Evolutionary conservation across 2,329 filamentous ascomycete species (phyloP).

Genomic region (Didymella lethalis): DNA sequence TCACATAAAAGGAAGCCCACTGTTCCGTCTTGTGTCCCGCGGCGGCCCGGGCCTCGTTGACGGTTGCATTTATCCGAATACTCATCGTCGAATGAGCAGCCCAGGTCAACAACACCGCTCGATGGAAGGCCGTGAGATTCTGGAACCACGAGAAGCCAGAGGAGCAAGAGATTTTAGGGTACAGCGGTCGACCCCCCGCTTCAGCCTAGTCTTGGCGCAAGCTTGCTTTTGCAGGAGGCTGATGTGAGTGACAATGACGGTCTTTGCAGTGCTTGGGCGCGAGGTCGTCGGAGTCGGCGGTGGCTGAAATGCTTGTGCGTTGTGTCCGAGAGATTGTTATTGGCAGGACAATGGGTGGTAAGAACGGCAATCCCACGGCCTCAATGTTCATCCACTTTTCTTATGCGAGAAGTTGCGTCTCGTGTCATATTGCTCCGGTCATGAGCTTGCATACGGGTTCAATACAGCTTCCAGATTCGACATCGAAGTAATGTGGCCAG

Average conservation of each 20-base stretch:
- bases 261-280: constrained; percentile 47
- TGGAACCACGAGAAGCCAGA: constrained; percentile 44
- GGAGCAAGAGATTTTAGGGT: constrained; percentile 49
- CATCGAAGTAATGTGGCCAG: constrained; percentile 40
- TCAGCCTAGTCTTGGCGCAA: constrained; percentile 49
- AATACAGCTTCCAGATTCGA: constrained; percentile 41
- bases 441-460: constrained; percentile 33
- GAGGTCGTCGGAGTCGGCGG: constrained; percentile 49
- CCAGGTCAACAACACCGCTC: constrained; percentile 33
- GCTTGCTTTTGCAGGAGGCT: constrained; percentile 49
- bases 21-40: constrained; percentile 49
- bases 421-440: constrained; percentile 43
- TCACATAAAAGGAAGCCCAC: constrained; percentile 51
- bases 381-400: constrained; percentile 40
- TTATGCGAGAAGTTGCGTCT: constrained; percentile 43
- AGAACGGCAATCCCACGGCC: constrained; percentile 38
- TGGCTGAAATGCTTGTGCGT: constrained; percentile 52
- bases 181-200: constrained; percentile 48
- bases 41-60: constrained; percentile 46
- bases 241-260: constrained; percentile 48
- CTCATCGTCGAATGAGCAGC: constrained; percentile 41
- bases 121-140: constrained; percentile 37
- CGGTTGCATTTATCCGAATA: constrained; percentile 51
- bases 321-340: constrained; percentile 43
- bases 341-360: constrained; percentile 38